A percentile compares a stretch with the other conserved stretches of the same genome.
Conservation (phyloP, 2,329 filamentous ascomycete species). For the Metarhizium guizhouense region DNA sequence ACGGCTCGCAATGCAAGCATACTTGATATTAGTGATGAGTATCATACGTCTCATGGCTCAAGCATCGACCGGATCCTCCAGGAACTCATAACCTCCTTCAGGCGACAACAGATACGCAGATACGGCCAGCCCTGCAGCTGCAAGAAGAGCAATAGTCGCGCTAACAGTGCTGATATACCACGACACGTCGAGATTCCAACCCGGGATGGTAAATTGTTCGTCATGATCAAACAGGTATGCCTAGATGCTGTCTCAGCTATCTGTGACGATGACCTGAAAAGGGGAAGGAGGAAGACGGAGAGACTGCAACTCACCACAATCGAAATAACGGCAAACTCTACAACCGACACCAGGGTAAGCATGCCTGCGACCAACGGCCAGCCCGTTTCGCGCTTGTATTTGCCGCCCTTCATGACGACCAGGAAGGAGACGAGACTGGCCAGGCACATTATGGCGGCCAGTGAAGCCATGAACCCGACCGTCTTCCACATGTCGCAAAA, state of each 20-base stretch:
- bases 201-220: conserved; percentile 67
- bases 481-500: conserved; percentile 93
- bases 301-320: conserved; percentile 59
- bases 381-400: conserved; percentile 68
- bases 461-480: conserved; percentile 78
- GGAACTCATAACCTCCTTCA: conserved; percentile 78
- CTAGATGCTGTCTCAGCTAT: conserved; percentile 31
- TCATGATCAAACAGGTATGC: conserved; percentile 78
- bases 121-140: conserved; percentile 50
- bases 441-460: conserved; percentile 73
- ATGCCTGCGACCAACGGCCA: conserved; percentile 69
- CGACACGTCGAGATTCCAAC: conserved; percentile 72
- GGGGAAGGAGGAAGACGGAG: too few relatives aligned
- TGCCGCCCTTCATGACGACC: conserved; percentile 69
- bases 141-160: conserved; percentile 41
- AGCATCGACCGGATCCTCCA: conserved; percentile 46
- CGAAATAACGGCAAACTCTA: conserved; percentile 69
- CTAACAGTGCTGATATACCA: conserved; percentile 63
- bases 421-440: conserved; percentile 72
- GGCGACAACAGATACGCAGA: conserved; percentile 64
- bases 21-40: too few relatives aligned
- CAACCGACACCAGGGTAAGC: conserved; percentile 53
- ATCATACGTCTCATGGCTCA: conserved; percentile 8
- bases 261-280: too few relatives aligned
- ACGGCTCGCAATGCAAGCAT: too few relatives aligned